These are phyloP conservation scores for Aureobasidium uvarum DNA, from an alignment of 2,329 filamentous ascomycete species.

Conservation along the genomic window DNA sequence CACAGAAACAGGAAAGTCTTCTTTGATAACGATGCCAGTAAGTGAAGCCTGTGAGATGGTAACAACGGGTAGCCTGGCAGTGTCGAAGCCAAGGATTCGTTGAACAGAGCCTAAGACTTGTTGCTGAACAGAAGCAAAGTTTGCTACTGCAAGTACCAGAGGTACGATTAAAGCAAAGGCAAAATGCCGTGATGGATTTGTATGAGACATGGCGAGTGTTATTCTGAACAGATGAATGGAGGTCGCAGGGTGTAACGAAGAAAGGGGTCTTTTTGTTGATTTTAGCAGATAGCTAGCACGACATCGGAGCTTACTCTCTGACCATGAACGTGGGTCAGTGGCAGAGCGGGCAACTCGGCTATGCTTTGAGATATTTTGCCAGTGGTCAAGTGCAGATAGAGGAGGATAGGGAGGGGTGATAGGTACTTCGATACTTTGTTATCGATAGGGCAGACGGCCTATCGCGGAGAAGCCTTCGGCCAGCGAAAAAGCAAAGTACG, in stretches of 20 bases:
- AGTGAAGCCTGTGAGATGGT: constrained; percentile 31
- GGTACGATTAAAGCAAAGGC: background rate
- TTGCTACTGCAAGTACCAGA: background rate
- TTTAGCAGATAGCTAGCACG: background rate
- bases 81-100: background rate
- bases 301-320: background rate
- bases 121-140: constrained; percentile 10
- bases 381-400: background rate
- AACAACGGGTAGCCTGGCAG: constrained; percentile 21
- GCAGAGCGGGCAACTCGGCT: background rate
- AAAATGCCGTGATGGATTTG: background rate
- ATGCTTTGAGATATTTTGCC: background rate
- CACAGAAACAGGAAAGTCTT: constrained; percentile 32
- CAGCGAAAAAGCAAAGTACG: background rate
- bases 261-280: constrained; percentile 7
- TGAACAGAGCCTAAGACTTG: constrained; percentile 10
- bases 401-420: background rate
- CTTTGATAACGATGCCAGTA: constrained; percentile 30
- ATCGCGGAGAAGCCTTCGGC: constrained; percentile 21
- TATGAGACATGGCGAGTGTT: background rate
- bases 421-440: constrained; percentile 2
- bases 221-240: background rate
- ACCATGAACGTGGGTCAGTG: background rate
- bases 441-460: constrained; percentile 20
- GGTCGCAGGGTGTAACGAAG: background rate